A percentile compares a stretch with the other conserved stretches of the same genome.
Conservation (phyloP, 306 rosid species). For the Canavalia gladiata region DNA sequence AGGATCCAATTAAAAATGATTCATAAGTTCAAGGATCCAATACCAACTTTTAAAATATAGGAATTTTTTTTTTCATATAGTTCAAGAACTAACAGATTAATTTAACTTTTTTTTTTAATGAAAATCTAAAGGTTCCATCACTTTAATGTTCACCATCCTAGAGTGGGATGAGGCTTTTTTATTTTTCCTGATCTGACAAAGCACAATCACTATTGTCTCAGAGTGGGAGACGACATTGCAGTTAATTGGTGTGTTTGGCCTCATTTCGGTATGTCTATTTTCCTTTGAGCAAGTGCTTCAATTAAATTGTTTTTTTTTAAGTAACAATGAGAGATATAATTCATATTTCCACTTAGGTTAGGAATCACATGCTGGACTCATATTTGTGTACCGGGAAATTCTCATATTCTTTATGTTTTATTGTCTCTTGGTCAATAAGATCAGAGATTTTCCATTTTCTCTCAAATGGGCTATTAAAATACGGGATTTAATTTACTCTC, state of each 20-base stretch:
- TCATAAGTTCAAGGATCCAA: background rate
- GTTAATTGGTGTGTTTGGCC: constrained; percentile 74
- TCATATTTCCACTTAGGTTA: constrained; percentile 17
- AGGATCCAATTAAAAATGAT: background rate
- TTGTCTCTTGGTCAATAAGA: constrained; percentile 13
- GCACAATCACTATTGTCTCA: constrained; percentile 52
- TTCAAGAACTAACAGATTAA: background rate
- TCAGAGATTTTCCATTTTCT: constrained; percentile 32
- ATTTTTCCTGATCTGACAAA: constrained; percentile 46
- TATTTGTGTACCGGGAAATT: constrained; percentile 21
- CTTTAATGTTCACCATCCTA: constrained; percentile 23
- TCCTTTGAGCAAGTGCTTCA: constrained; percentile 41
- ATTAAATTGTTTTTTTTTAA: constrained; percentile 36
- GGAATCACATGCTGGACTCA: constrained; percentile 14
- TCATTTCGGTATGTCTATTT: constrained; percentile 71
- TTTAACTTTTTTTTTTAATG: background rate
- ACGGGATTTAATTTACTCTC: too few species aligned
- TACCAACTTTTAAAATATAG: background rate
- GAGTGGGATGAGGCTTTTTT: constrained; percentile 14
- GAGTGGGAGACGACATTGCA: constrained; percentile 97
- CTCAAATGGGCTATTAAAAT: background rate
- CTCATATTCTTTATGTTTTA: constrained; percentile 15
- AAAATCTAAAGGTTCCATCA: constrained; percentile 35
- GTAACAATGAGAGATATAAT: constrained; percentile 15
- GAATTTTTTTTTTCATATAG: background rate